Conservation (phyloP, 2,329 filamentous ascomycete genomes). For the Sporothrix euskadiensis region DNA sequence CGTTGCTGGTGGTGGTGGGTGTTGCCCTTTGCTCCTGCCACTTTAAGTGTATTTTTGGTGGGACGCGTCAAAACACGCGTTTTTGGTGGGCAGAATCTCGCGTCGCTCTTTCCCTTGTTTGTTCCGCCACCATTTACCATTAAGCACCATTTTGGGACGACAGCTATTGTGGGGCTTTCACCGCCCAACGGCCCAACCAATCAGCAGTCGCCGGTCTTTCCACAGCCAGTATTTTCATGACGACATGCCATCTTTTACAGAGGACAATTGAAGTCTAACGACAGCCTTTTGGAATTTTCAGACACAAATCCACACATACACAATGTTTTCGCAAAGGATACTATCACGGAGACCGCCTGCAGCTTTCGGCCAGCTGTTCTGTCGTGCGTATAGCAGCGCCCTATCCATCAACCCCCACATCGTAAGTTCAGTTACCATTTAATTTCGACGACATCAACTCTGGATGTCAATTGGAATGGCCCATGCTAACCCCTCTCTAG, state of each 20-base stretch:
- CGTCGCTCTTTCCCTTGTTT: not conserved
- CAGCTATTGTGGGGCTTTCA: constrained; percentile 20
- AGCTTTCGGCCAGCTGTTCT: constrained; percentile 28
- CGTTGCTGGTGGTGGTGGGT: not conserved
- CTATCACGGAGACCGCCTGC: constrained; percentile 34
- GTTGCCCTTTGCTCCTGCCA: not conserved
- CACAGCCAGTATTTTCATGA: constrained; percentile 16
- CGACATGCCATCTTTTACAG: constrained; percentile 20
- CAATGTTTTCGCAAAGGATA: constrained; percentile 35
- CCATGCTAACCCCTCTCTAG: constrained; percentile 41
- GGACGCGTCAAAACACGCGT: constrained; percentile 31
- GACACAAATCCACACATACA: not conserved
- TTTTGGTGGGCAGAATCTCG: constrained; percentile 31
- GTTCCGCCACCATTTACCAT: not conserved
- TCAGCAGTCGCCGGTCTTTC: not conserved
- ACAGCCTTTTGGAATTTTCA: not conserved
- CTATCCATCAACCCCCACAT: constrained; percentile 56
- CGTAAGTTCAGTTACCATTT: constrained; percentile 39
- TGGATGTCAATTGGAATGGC: not conserved
- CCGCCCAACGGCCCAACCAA: constrained; percentile 26
- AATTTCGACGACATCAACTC: not conserved
- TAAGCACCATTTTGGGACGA: not conserved
- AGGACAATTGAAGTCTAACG: not conserved
- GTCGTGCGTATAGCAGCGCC: constrained; percentile 49
- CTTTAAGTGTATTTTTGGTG: constrained; percentile 22